Base-by-base conservation (phyloP, 2,329 filamentous ascomycete genomes). In the Coniochaeta hoffmannii region DNA sequence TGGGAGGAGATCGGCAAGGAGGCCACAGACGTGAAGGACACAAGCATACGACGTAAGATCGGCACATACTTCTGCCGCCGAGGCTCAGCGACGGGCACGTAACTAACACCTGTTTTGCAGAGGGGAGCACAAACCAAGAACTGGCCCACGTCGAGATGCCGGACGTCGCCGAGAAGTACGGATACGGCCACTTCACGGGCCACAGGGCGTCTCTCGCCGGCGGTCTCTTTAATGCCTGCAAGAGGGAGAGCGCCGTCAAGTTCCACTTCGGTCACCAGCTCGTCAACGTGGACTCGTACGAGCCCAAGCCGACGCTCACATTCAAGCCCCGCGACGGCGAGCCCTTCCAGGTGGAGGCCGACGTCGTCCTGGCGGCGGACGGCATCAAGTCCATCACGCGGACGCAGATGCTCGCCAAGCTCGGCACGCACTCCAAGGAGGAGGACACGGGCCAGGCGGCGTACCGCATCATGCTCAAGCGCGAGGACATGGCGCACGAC, bases 171-270 rank as follows among this genome's bases (percentile, higher is more conserved):
- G 71, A 80, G 9, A 84, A 80, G 31, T 93, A 91, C 65, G 81
- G 81, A 34, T 90, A 87, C 66, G 84, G 87, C 0, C 89, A 93
- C 71, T 90, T 89, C 80, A 87, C 89, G 4, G 89, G 88, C 8
- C 89, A 94, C 67, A 83, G 89, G 19, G 78, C 86, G 0, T 88
- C 85, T 9, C 78, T 93, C 4, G 87, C 89, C 6, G 80, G 80
- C 34, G 80, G 81, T 6, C 72, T 93, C 31, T 91, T 85, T 69
- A 76, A 87, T 50, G 88, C 81, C n/a, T 92, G 88, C 70, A 74
- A 82, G 63, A 73, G 75, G 50, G 66, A 88, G 63, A 68, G 78
- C 17, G 74, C 74, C 34, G 85, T 93, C 66, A 83, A 69, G 7
- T 91, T 93, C 71, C 79, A 86, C 70, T 87, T 92, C 65, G 76